A percentile compares a stretch with the other conserved stretches of the same genome.
Evolutionary conservation across 192 early-diverging fungal species (phyloP).

Genomic region (Chytriomyces confervae): DNA sequence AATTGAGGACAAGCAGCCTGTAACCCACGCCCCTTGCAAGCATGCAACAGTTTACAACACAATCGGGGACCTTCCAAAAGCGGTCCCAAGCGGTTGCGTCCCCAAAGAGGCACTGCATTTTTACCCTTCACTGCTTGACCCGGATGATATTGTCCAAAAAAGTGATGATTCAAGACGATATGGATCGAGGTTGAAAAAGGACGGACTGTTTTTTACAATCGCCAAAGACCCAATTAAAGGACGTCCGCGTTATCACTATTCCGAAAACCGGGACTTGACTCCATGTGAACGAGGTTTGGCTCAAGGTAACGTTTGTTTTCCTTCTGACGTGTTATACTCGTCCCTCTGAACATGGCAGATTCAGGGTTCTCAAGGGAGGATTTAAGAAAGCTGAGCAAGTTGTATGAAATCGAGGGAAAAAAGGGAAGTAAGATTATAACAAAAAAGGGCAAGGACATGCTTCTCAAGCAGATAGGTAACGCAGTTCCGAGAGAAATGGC

Average conservation of each 20-base stretch:
- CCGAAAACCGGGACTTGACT: constrained; percentile 11
- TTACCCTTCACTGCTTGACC: background rate
- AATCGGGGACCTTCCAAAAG: background rate
- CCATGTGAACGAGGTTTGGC: constrained; percentile 7
- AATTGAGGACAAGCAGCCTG: background rate
- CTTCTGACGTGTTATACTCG: background rate
- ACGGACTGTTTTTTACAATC: constrained; percentile 24
- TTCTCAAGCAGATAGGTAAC: constrained; percentile 31
- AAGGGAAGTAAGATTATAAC: background rate
- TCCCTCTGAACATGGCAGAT: background rate
- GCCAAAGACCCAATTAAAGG: background rate
- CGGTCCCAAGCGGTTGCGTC: background rate
- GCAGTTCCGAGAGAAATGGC: constrained; percentile 33
- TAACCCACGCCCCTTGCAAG: constrained; percentile 11
- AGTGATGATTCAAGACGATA: background rate
- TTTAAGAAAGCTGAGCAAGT: background rate
- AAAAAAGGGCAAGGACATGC: background rate
- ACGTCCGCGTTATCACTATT: constrained; percentile 10
- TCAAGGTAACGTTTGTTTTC: constrained; percentile 4
- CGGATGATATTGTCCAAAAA: background rate
- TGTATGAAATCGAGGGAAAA: background rate
- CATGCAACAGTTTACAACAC: constrained; percentile 9
- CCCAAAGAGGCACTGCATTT: constrained; percentile 2
- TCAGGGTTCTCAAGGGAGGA: background rate
- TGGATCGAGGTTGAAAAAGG: background rate